These are phyloP conservation scores for Didymella sp. DNA, from an alignment of 2,329 filamentous ascomycete species.

Conservation along the genomic window DNA sequence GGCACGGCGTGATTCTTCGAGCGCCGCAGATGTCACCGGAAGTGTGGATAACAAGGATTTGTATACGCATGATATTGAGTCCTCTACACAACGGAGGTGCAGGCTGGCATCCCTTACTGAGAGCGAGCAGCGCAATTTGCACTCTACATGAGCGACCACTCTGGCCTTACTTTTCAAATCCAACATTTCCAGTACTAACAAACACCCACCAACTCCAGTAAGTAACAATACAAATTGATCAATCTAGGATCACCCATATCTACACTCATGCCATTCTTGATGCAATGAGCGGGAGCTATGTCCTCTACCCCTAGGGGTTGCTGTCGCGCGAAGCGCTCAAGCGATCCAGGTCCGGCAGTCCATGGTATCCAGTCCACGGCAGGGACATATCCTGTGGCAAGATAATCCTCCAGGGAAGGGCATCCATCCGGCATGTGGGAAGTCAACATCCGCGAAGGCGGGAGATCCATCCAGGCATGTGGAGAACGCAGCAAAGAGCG, in stretches of 20 bases:
- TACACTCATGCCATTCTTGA: conserved; percentile 35
- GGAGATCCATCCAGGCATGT: conserved; percentile 33
- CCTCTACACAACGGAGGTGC: not conserved
- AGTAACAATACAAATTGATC: conserved; percentile 28
- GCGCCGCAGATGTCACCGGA: not conserved
- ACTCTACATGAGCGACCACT: conserved; percentile 7
- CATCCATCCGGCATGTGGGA: conserved; percentile 37
- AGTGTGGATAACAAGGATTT: not conserved
- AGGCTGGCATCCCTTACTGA: not conserved
- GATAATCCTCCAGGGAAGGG: conserved; percentile 24
- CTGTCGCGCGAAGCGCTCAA: conserved; percentile 32
- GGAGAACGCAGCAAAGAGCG: conserved; percentile 31
- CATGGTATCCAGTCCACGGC: conserved; percentile 32
- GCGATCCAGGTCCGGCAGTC: conserved; percentile 27
- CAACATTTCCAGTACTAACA: conserved; percentile 16
- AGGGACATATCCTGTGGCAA: conserved; percentile 35
- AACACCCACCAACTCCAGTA: conserved; percentile 20
- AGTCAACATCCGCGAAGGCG: conserved; percentile 34
- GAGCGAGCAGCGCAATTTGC: not conserved
- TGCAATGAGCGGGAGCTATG: conserved; percentile 36
- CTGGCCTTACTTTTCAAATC: not conserved
- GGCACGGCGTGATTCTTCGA: not conserved
- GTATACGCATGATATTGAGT: not conserved
- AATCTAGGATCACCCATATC: conserved; percentile 32
- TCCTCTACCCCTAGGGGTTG: conserved; percentile 27